phyloP scores from a whole-genome alignment of 2,329 filamentous ascomycete genomes.

The Aspergillus ibericus region DNA sequence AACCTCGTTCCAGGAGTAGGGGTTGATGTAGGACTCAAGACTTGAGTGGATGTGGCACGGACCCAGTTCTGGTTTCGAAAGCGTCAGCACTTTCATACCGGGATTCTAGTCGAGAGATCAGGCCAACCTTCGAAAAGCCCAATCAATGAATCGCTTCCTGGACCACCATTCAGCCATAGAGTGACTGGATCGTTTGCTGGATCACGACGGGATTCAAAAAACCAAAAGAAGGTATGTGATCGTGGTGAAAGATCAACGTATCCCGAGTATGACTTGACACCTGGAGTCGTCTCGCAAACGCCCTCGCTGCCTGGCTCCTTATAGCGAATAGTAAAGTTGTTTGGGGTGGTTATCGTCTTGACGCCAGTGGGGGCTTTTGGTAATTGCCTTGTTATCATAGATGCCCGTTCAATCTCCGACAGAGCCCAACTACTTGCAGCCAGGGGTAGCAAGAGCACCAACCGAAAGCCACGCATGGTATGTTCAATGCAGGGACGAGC shows the following conservation, averaged over 20 bases:
- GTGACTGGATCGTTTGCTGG: slow-evolving; percentile 46
- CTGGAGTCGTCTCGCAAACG: slow-evolving; percentile 56
- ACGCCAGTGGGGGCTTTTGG: slow-evolving; percentile 40
- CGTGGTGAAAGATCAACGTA: slow-evolving; percentile 55
- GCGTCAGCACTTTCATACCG: slow-evolving; percentile 15
- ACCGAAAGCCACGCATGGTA: slow-evolving; percentile 23
- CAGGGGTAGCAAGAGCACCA: slow-evolving; percentile 24
- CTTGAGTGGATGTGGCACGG: slow-evolving; percentile 48
- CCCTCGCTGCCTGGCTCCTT: slow-evolving; percentile 55
- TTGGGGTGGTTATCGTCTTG: slow-evolving; percentile 40
- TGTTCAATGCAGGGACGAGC: background rate
- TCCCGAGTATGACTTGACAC: slow-evolving; percentile 57
- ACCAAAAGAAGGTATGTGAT: slow-evolving; percentile 56
- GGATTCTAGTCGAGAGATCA: background rate
- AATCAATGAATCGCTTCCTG: slow-evolving; percentile 45
- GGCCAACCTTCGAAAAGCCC: slow-evolving; percentile 42
- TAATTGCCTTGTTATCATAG: slow-evolving; percentile 31
- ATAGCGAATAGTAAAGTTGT: slow-evolving; percentile 56
- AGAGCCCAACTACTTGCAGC: slow-evolving; percentile 15
- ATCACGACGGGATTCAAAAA: slow-evolving; percentile 57
- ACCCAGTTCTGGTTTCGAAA: slow-evolving; percentile 35
- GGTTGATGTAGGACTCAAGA: slow-evolving; percentile 52
- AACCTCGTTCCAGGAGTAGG: slow-evolving; percentile 60
- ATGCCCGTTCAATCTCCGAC: slow-evolving; percentile 9
- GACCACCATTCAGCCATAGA: slow-evolving; percentile 46